Base-by-base conservation (phyloP, 2,329 filamentous ascomycete species). In the Lachnellula suecica region DNA sequence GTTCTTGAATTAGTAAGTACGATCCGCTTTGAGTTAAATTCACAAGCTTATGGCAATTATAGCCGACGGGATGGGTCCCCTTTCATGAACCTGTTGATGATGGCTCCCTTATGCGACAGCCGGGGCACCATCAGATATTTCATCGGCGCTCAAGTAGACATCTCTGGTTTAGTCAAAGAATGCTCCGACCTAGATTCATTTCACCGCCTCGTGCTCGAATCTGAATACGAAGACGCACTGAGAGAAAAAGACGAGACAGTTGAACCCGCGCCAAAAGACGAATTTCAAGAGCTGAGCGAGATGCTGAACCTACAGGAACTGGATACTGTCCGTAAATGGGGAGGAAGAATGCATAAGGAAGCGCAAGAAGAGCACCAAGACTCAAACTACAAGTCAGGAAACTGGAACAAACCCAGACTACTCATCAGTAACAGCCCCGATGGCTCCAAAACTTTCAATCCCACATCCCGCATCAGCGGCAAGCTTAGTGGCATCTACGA, bases 271-370 rank as follows among this genome's bases (percentile, higher is more conserved):
- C 66, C 69, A n/a, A 83, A 80, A 53, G 79, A 87, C 52, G 81
- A 85, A 59, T 85, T 91, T 54, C 79, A 81, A 47, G 78, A 84
- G 40, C 72, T 91, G 24, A 81, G 77, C 48, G 84, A 89, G 61
- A 85, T 89, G 78, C 81, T 91, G 65, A 89, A 85, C 51, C 74
- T 81, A 10, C 69, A 76, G 1, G 88, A 91, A 65, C 70, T 91
- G 4, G 81, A 83, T 42, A 84, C 79, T 0, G 82, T 88, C 1
- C 78, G 83, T 2, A 78, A 76, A 49, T 76, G 74, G 50, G 87
- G 87, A 11, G 87, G 87, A 1, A 74, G 76, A 37, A 83, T 87
- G 75, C 84, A 88, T 60, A 64, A 70, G 27, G 66, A 72, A 15
- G 61, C 65, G 8, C 73, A 78, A 23, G 76, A 81, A 5, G 74